Base-by-base conservation (phyloP, 2,329 filamentous ascomycete genomes). In the Arthroderma uncinatum region DNA sequence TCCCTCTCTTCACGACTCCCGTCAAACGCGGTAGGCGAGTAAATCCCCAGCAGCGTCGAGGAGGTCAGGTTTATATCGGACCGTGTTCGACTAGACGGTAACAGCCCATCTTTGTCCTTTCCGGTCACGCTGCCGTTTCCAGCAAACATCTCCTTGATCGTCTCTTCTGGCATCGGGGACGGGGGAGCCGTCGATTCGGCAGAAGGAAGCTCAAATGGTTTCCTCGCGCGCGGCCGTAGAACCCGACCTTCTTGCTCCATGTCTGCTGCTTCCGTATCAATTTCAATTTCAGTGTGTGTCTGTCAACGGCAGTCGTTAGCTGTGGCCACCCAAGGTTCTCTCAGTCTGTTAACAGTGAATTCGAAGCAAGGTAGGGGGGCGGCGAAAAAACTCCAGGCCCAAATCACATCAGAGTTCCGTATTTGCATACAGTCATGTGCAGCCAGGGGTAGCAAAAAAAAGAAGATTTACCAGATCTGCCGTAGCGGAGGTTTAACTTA, bases 11-110 rank as follows among this genome's bases (percentile, higher is more conserved):
- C 54, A n/a, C 54, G 42, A 16, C 16, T 19, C 19, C 61, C 72
- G 47, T 80, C 76, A 58, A 80, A 80, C 33, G 79, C 78, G 0
- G 82, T 81, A 5, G 83, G 83, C 9, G 84, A 84, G 76, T 95
- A 98, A 66, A 98, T 98, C 56, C 93, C 92, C 64, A 86, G 87
- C 4, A 98, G 80, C 0, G 93, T 95, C 1, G 89, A 91, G 8
- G 87, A 85, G 2, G 89, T 95, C 59, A 98, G 79, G 68, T 96
- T 95, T 67, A 90, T 76, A 58, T 89, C 81, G 8, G 89, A 95
- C 62, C 86, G 83, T 23, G 85, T 87, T 58, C 88, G 83, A 67
- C 81, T 85, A 62, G 82, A 76, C 54, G 79, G 73, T 62, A 70
- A 61, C 64, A 68, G 34, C 62, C 65, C 44, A 62, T 68, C 65